Conservation (phyloP, 164 flowering plant species). For the Tetrastigma voinierianum region DNA sequence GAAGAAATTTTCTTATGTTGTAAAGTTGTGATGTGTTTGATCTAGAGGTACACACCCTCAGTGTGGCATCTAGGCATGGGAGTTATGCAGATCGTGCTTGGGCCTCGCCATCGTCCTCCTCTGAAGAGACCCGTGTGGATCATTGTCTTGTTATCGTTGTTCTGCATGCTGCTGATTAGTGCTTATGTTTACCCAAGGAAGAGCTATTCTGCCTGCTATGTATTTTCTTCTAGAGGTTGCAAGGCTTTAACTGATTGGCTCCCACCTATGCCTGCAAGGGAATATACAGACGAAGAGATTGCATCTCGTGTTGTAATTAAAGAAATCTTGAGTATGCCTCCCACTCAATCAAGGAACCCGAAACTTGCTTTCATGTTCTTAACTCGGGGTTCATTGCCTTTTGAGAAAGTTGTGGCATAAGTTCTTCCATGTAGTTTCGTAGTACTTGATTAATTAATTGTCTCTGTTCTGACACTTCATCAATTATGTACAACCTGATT, state of each 20-base stretch:
- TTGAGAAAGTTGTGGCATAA: slow-evolving; percentile 91
- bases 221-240: slow-evolving; percentile 71
- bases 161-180: slow-evolving; percentile 64
- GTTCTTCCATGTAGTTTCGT: slow-evolving; percentile 67
- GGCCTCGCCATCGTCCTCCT: slow-evolving; percentile 71
- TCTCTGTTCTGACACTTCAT: not conserved
- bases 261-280: slow-evolving; percentile 75
- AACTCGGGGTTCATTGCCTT: slow-evolving; percentile 78
- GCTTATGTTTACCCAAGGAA: slow-evolving; percentile 76
- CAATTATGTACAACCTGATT: no score
- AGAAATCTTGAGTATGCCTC: slow-evolving; percentile 60
- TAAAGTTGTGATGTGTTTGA: slow-evolving; percentile 30
- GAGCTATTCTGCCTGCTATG: slow-evolving; percentile 56
- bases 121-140: slow-evolving; percentile 82
- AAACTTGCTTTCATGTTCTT: slow-evolving; percentile 96
- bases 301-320: slow-evolving; percentile 70
- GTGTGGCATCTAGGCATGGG: slow-evolving; percentile 69
- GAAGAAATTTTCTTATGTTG: not conserved
- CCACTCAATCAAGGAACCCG: slow-evolving; percentile 40
- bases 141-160: slow-evolving; percentile 65
- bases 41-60: slow-evolving; percentile 58
- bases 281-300: slow-evolving; percentile 75
- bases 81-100: slow-evolving; percentile 61
- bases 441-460: not conserved
- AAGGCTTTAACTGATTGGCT: slow-evolving; percentile 58